A percentile compares a stretch with the other conserved stretches of the same genome.
Conservation (phyloP, 768 basidiomycete genomes). For the Saitozyma sp. region DNA sequence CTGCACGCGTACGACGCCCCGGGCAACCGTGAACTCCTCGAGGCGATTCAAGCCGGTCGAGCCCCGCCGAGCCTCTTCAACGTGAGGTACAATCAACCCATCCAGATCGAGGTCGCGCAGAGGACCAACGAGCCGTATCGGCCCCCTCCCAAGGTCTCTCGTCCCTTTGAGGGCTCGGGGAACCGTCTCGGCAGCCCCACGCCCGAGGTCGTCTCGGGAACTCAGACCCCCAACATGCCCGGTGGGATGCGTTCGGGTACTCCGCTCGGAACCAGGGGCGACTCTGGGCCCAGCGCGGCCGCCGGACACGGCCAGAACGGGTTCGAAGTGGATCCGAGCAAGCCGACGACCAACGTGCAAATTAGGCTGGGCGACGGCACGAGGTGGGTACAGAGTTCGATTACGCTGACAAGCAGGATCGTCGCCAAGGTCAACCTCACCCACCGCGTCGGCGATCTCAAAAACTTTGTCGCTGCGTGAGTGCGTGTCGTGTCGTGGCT, state of each 20-base stretch:
- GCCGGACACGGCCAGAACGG: conserved; percentile 54
- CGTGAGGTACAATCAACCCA: conserved; percentile 72
- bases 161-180: conserved; percentile 70
- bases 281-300: not conserved
- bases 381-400: conserved; percentile 57
- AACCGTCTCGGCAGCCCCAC: conserved; percentile 78
- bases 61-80: conserved; percentile 74
- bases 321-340: conserved; percentile 78
- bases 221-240: conserved; percentile 16
- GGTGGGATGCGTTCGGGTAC: conserved; percentile 13
- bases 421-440: conserved; percentile 84
- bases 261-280: too few species aligned
- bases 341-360: conserved; percentile 86
- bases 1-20: conserved; percentile 82
- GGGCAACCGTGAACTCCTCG: conserved; percentile 65
- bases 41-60: conserved; percentile 77
- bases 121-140: conserved; percentile 71
- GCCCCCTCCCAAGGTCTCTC: conserved; percentile 58
- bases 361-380: conserved; percentile 88
- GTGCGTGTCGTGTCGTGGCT: conserved; percentile 52
- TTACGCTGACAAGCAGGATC: conserved; percentile 57
- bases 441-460: conserved; percentile 81
- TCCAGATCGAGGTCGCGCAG: conserved; percentile 76
- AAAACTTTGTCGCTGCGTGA: conserved; percentile 86
- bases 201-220: conserved; percentile 53